These are phyloP conservation scores for Fusarium heterosporum DNA, from an alignment of 2,329 filamentous ascomycete genomes.

Conservation along the genomic window DNA sequence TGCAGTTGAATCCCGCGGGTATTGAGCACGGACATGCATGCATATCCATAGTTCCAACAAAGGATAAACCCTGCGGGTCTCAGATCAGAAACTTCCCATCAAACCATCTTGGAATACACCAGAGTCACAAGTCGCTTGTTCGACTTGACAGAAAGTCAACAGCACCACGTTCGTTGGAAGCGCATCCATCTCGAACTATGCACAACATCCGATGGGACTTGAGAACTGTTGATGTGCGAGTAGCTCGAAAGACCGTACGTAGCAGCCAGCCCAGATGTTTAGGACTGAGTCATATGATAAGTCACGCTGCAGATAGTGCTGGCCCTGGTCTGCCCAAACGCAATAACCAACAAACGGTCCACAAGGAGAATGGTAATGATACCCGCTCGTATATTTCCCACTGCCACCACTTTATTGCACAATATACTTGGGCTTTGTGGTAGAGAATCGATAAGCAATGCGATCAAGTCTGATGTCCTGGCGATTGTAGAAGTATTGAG, in stretches of 20 bases:
- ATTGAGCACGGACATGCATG: constrained; percentile 23
- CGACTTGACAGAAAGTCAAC: not conserved
- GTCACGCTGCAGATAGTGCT: constrained; percentile 35
- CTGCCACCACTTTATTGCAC: not conserved
- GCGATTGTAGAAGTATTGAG: not conserved
- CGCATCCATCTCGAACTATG: not conserved
- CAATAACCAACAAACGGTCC: constrained; percentile 37
- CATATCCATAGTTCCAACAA: constrained; percentile 23
- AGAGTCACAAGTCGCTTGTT: constrained; percentile 17
- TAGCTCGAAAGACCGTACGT: not conserved
- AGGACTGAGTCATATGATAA: constrained; percentile 28
- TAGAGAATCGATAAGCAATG: not conserved
- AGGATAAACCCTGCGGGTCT: constrained; percentile 20
- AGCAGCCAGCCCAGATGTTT: not conserved
- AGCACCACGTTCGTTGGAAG: not conserved
- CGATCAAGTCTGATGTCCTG: not conserved
- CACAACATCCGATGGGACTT: not conserved
- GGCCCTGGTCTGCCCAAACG: constrained; percentile 26
- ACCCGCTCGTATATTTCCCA: constrained; percentile 3
- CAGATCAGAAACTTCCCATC: constrained; percentile 28
- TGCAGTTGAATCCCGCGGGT: constrained; percentile 1
- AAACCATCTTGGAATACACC: constrained; percentile 18
- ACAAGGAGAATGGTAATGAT: constrained; percentile 16
- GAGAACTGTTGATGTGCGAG: not conserved
- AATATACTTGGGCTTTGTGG: not conserved